Base-by-base conservation (phyloP, 148 eudicot genomes). In the Bassia scoparia region DNA sequence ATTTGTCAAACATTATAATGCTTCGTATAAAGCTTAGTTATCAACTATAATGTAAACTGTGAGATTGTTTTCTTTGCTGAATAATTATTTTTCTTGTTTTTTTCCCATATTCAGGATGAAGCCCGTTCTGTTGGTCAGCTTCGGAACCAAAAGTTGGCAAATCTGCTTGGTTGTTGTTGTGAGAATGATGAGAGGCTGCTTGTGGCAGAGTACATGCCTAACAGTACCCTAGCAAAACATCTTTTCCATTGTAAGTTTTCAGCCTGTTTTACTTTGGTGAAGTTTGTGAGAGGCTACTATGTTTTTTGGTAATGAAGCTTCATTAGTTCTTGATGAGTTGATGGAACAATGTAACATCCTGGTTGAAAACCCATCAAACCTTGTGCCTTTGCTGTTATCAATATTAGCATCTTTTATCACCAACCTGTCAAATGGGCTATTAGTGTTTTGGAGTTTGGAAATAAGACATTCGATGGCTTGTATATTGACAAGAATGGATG, bases 181-280 rank as follows among this genome's bases (percentile, higher is more conserved):
- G 89, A 86, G 76, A 80, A 83, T 75, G 91, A 84, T 56, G 94
- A 89, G 69, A 86, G 91, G 78, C 76, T 89, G 46, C 94, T 89
- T 79, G 89, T 89, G 58, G 86, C 90, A 0, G 91, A 89, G 74
- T 89, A 82, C 78, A 79, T 87, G 89, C 89, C 91, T 54, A 86
- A 87, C 61, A 81, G 77, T 41, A 89, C 94, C 12, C 94, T 89
- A 30, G 89, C 94, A 53, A 89, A 87, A 71, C 94, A 89, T 79
- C 87, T 89, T 76, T 89, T 89, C 81, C 89, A 86, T 72, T 89
- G 90, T 89, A 86, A 82, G 85, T 72, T 29, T 14, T 31, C 68
- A 31, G 48, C 24, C 1, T 20, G 59, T 65, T 21, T 38, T 55
- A 46, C 49, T 26, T 61, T 30, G 7, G 26, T 37, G 69, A 27